phyloP scores from a whole-genome alignment of 805 yeast genomes.

The Wickerhamomyces rabaulensis region DNA sequence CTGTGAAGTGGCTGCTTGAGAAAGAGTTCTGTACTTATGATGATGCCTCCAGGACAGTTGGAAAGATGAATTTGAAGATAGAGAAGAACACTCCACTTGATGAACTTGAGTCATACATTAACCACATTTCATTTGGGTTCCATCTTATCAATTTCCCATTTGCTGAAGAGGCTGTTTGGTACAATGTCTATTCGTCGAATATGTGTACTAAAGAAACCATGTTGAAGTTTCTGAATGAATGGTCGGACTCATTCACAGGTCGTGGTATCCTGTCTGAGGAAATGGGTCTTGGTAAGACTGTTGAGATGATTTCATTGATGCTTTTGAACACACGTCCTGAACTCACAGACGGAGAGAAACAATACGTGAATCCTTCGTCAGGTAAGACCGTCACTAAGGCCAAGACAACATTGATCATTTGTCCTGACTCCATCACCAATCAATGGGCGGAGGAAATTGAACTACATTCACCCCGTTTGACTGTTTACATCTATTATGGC shows the following conservation, averaged over 20 bases:
- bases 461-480: conserved; percentile 54
- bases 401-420: conserved; percentile 74
- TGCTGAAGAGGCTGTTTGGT: conserved; percentile 31
- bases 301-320: conserved; percentile 70
- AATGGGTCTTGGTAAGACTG: conserved; percentile 96
- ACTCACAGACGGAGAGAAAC: conserved; percentile 2
- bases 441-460: conserved; percentile 84
- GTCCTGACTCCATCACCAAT: conserved; percentile 75
- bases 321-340: conserved; percentile 52
- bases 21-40: conserved; percentile 42
- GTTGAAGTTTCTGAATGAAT: conserved; percentile 19
- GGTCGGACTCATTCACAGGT: conserved; percentile 20
- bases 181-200: conserved; percentile 46
- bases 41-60: conserved; percentile 21
- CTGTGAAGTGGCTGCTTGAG: conserved; percentile 51
- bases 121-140: conserved; percentile 53
- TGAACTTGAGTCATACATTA: conserved; percentile 24
- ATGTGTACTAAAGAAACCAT: conserved; percentile 32
- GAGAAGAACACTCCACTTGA: conserved; percentile 15
- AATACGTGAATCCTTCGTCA: conserved; percentile 3
- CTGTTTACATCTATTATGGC: conserved; percentile 63
- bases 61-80: conserved; percentile 19
- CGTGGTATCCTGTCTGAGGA: conserved; percentile 81
- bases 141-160: conserved; percentile 17
- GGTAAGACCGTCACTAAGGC: conserved; percentile 32